Percentiles rank a stretch among this genome's conserved stretches.
Conservation (phyloP, 139 green algal species). For the Diplosphaera chodatii region DNA sequence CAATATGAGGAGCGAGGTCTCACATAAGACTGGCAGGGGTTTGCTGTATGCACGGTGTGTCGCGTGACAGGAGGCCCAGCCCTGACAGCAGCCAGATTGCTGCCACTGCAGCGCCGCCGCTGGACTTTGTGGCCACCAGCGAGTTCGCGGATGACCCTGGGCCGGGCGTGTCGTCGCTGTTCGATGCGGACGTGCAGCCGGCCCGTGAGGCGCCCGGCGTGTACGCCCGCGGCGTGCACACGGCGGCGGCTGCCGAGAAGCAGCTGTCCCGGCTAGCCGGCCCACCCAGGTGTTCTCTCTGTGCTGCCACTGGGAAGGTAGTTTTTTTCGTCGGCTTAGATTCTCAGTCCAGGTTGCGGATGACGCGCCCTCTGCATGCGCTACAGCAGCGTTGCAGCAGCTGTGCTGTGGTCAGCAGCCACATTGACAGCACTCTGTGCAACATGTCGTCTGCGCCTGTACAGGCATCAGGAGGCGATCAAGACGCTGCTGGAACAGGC, state of each 20-base stretch:
- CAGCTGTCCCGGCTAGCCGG: constrained; percentile 27
- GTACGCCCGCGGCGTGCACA: constrained; percentile 42
- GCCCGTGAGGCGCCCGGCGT: constrained; percentile 38
- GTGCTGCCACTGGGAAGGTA: too few species aligned
- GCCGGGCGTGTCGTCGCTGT: constrained; percentile 48
- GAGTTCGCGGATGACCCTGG: constrained; percentile 18
- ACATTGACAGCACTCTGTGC: background rate
- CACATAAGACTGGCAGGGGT: too few species aligned
- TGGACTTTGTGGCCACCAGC: constrained; percentile 11
- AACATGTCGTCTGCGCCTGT: background rate
- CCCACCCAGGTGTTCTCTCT: constrained; percentile 18
- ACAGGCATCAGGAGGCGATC: constrained; percentile 53
- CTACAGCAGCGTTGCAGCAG: too few species aligned
- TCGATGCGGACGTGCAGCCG: constrained; percentile 42
- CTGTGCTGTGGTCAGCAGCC: too few species aligned
- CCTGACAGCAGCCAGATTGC: too few species aligned
- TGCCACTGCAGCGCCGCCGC: background rate
- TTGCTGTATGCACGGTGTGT: too few species aligned
- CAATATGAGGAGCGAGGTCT: too few species aligned
- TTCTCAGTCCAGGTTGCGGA: too few species aligned
- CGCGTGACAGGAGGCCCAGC: too few species aligned
- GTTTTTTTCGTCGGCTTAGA: too few species aligned
- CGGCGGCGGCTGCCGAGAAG: constrained; percentile 23
- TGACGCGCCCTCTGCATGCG: too few species aligned
- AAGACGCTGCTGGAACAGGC: constrained; percentile 54